Evolutionary conservation across 2,329 filamentous ascomycete genomes (phyloP).

Genomic region (Pseudocercospora musae): DNA sequence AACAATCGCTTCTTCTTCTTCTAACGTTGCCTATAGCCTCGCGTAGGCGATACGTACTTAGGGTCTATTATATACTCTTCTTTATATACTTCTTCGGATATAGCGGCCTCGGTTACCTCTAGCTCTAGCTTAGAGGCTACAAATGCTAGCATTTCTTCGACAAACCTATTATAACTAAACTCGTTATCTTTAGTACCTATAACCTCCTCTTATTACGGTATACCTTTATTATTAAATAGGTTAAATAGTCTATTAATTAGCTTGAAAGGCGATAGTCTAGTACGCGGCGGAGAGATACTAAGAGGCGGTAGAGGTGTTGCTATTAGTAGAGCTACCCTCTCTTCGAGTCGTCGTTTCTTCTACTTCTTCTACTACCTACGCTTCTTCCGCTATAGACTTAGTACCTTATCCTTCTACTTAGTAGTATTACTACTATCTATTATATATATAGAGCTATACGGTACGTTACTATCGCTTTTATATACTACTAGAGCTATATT

Average conservation of each 20-base stretch:
- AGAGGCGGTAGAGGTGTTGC: not conserved
- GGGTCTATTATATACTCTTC: not conserved
- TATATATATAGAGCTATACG: not conserved
- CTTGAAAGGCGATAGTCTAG: not conserved
- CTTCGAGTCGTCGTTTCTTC: not conserved
- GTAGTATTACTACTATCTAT: not conserved
- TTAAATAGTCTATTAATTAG: not conserved
- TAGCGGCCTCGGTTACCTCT: not conserved
- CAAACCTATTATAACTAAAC: not conserved
- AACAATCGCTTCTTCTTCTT: not conserved
- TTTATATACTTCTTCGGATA: not conserved
- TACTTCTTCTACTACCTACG: not conserved
- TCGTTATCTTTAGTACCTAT: not conserved
- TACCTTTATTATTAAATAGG: not conserved
- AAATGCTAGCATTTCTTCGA: not conserved
- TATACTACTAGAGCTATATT: conserved; percentile 5
- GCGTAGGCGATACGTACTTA: not conserved
- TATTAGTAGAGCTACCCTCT: not conserved
- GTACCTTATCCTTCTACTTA: not conserved
- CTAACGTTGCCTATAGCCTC: not conserved
- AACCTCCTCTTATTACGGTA: not conserved
- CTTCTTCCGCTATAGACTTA: not conserved
- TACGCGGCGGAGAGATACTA: not conserved
- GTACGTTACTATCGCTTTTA: not conserved
- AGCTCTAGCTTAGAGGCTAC: not conserved